Evolutionary conservation across 2,329 filamentous ascomycete species (phyloP).

Genomic region (Talaromyces sp.): DNA sequence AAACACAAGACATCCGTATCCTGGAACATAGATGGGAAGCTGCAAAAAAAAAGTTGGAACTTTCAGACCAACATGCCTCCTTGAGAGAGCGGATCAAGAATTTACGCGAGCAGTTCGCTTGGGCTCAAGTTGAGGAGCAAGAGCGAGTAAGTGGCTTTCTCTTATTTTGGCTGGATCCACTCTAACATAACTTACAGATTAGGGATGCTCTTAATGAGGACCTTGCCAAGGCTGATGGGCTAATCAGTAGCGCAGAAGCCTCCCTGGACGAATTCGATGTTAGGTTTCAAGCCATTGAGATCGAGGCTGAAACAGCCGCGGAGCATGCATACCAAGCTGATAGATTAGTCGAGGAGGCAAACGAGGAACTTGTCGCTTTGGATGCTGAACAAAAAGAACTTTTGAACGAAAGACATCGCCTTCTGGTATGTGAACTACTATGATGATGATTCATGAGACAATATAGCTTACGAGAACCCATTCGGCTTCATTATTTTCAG

Average conservation of each 20-base stretch:
- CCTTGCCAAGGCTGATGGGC: conserved; percentile 43
- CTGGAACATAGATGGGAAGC: conserved; percentile 63
- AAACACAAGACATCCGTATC: conserved; percentile 64
- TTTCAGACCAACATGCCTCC: conserved; percentile 66
- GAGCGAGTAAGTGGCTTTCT: conserved; percentile 54
- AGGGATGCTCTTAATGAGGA: conserved; percentile 41
- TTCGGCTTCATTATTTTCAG: conserved; percentile 47
- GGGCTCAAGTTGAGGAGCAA: conserved; percentile 80
- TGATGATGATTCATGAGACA: not conserved
- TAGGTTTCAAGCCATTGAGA: conserved; percentile 48
- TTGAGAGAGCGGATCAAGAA: conserved; percentile 64
- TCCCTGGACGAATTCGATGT: conserved; percentile 49
- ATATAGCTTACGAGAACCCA: conserved; percentile 46
- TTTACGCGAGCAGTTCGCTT: conserved; percentile 71
- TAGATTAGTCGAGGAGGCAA: conserved; percentile 46
- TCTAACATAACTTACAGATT: conserved; percentile 27
- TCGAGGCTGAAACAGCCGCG: conserved; percentile 43
- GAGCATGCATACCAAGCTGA: conserved; percentile 49
- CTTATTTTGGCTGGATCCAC: not conserved
- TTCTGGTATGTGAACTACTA: not conserved
- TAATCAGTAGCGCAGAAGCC: conserved; percentile 52
- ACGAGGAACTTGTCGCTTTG: conserved; percentile 49
- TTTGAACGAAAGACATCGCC: not conserved
- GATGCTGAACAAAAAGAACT: conserved; percentile 34
- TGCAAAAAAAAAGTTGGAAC: conserved; percentile 65